Conservation (phyloP, 768 basidiomycete species). For the Xanthoconium stramineum region DNA sequence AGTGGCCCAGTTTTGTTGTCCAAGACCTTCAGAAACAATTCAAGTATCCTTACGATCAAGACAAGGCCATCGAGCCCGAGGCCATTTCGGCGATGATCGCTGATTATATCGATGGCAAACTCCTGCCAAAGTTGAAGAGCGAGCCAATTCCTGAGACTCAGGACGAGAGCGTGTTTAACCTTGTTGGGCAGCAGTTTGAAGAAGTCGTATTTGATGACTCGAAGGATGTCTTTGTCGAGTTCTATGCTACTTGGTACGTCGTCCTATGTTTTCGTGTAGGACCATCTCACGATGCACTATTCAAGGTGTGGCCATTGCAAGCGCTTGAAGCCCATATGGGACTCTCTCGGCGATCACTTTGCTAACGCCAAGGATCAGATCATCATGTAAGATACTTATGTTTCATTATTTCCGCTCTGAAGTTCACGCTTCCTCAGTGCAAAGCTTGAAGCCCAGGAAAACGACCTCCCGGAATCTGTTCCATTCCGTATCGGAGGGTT, state of each 20-base stretch:
- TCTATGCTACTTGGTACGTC: constrained; percentile 92
- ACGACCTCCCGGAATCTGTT: constrained; percentile 87
- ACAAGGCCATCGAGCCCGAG: constrained; percentile 54
- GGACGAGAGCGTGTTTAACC: constrained; percentile 73
- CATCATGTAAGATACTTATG: constrained; percentile 54
- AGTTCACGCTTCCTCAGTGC: constrained; percentile 48
- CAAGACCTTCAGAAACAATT: constrained; percentile 81
- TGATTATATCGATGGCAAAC: constrained; percentile 65
- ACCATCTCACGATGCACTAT: not conserved
- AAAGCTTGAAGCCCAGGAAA: constrained; percentile 95
- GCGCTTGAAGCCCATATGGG: constrained; percentile 93
- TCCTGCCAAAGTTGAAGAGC: constrained; percentile 85
- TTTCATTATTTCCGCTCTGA: not conserved
- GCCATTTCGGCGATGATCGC: constrained; percentile 58
- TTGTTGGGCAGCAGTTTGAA: constrained; percentile 91
- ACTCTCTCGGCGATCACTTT: constrained; percentile 84
- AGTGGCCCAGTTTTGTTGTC: constrained; percentile 93
- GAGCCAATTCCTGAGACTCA: constrained; percentile 82
- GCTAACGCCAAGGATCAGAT: constrained; percentile 69
- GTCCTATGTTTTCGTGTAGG: constrained; percentile 1
- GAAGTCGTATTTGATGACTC: constrained; percentile 78
- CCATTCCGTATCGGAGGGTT: constrained; percentile 86
- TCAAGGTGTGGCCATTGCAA: constrained; percentile 92
- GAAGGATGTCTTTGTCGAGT: constrained; percentile 96
- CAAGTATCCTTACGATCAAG: constrained; percentile 85